Evolutionary conservation across 768 basidiomycete genomes (phyloP).

Genomic region (Xerocomus brunneocitrinus): DNA sequence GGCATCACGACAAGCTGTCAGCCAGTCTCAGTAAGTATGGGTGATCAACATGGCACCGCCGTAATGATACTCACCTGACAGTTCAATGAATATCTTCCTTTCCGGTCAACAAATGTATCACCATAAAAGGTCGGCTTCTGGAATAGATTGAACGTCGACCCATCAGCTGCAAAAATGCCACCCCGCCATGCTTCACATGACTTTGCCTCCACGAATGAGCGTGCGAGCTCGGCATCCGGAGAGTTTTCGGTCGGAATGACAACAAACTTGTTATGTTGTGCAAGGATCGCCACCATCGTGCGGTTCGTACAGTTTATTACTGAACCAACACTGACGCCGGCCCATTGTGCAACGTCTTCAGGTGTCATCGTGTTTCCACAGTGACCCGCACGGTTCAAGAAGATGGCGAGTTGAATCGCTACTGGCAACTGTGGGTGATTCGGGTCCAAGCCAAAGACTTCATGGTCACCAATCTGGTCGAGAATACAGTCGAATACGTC

Average conservation of each 20-base stretch:
- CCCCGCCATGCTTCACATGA: constrained; percentile 24
- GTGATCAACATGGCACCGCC: background rate
- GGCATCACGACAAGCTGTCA: constrained; percentile 2
- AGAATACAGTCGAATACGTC: constrained; percentile 23
- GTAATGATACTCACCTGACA: constrained; percentile 9
- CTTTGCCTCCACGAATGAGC: background rate
- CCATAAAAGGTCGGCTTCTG: background rate
- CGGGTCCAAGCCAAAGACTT: constrained; percentile 19
- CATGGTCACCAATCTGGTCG: constrained; percentile 15
- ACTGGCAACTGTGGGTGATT: constrained; percentile 22
- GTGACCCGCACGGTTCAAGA: constrained; percentile 19
- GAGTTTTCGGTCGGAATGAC: background rate
- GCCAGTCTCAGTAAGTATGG: background rate
- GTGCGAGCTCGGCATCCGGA: background rate
- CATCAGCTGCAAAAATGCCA: constrained; percentile 38
- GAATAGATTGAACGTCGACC: constrained; percentile 23
- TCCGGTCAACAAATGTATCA: constrained; percentile 12
- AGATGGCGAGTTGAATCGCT: constrained; percentile 29
- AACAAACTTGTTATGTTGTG: background rate
- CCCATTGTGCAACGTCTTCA: constrained; percentile 8
- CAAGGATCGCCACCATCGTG: background rate
- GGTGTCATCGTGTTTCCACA: constrained; percentile 20
- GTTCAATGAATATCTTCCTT: constrained; percentile 13
- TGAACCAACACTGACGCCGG: background rate
- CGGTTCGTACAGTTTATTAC: constrained; percentile 3